Evolutionary conservation across 2,329 filamentous ascomycete species (phyloP), one percentile per base, ranked within the genome.

Genomic region (Sordariomycetes sp.): DNA sequence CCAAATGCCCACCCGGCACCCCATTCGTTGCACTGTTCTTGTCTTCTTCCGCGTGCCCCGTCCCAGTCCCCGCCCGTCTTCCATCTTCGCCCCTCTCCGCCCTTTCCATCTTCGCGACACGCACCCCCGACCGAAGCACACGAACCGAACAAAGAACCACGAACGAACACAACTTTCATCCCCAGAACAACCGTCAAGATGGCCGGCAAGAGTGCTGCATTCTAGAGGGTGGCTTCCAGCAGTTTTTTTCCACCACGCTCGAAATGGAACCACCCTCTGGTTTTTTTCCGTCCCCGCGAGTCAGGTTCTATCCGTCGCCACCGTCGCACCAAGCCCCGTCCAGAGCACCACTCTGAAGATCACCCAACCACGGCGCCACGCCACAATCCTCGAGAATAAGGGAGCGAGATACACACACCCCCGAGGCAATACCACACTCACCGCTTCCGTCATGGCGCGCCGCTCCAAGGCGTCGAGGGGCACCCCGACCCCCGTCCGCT

Each of bases 181-280:
- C 43, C 12, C 14, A 34, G 32, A 50, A 18, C 24, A 28, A 25
- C 40, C 32, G n/a, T 25, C 56, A 53, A 53, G 48, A 58, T 58
- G 56, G n/a, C 48, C 56, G 37, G 68, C 58, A 66, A 69, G 71
- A 67, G 67, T 72, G 73, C 71, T 76, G 71, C 70, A 63, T 75
- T 72, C 62, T 78, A 76, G 74, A 76, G 74, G 75, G 76, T 78
- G 75, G 76, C 68, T 65, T 69, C 69, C 66, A 61, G 22, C 35
- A 40, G 69, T 14, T 22, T 24, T 40, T 25, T 48, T 73, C 70
- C 28, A 32, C n/a, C 69, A 71, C 67, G 20, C 20, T 14, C 46
- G 46, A 50, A 78, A 77, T 76, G 75, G 70, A 43, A 75, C 75
- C 76, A 77, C 76, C 75, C 76, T 77, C 74, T 67, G 69, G 67